These are phyloP conservation scores for Ascochyta lentis DNA, from an alignment of 2,329 filamentous ascomycete genomes.

Conservation along the genomic window DNA sequence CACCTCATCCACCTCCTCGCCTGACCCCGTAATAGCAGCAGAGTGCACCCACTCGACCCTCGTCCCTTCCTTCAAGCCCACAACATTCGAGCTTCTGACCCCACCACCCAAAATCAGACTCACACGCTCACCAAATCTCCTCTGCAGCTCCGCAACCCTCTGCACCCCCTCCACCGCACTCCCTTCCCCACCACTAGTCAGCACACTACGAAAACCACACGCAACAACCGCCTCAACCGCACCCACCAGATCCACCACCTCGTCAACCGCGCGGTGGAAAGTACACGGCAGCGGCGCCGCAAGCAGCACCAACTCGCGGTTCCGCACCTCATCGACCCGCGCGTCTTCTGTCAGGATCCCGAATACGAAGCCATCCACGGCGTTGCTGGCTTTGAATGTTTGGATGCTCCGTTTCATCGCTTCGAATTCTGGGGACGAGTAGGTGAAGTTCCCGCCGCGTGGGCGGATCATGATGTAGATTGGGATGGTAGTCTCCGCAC, in stretches of 20 bases:
- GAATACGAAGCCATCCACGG: constrained; percentile 60
- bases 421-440: constrained; percentile 51
- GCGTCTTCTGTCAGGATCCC: constrained; percentile 51
- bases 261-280: constrained; percentile 63
- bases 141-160: constrained; percentile 41
- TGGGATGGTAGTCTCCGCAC: constrained; percentile 39
- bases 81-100: constrained; percentile 55
- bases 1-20: constrained; percentile 40
- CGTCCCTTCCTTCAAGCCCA: constrained; percentile 38
- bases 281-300: constrained; percentile 57
- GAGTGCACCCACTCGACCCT: constrained; percentile 53
- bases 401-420: constrained; percentile 53
- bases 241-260: constrained; percentile 38
- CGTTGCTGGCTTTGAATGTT: constrained; percentile 37
- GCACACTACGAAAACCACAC: constrained; percentile 55
- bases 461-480: constrained; percentile 63
- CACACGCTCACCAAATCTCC: constrained; percentile 41
- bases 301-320: constrained; percentile 50
- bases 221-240: constrained; percentile 49
- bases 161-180: constrained; percentile 47
- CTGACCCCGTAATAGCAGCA: constrained; percentile 49
- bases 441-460: constrained; percentile 55
- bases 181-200: constrained; percentile 56
- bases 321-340: constrained; percentile 52
- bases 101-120: constrained; percentile 60